Conservation (phyloP, 352 stramenopile genomes). For the Phytophthora brassicae region DNA sequence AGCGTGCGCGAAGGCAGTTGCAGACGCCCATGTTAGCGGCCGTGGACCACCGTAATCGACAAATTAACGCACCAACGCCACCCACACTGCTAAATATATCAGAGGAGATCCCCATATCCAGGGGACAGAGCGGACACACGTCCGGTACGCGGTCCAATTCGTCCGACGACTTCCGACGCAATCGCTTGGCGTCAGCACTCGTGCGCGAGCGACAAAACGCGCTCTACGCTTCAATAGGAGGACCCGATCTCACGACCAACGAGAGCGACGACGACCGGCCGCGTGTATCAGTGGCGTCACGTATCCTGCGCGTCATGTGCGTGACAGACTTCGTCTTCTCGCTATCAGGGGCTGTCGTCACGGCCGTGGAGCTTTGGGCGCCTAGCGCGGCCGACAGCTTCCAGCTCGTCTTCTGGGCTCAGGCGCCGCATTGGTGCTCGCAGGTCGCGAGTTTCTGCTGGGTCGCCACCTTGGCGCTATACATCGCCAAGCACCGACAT, state of each 20-base stretch:
- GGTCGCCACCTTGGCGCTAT: slow-evolving; percentile 71
- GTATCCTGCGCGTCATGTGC: slow-evolving; percentile 70
- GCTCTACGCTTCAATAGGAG: slow-evolving; percentile 26
- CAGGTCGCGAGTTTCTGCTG: slow-evolving; percentile 82
- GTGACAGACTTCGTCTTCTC: slow-evolving; percentile 76
- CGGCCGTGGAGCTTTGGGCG: slow-evolving; percentile 52
- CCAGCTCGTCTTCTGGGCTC: slow-evolving; percentile 70
- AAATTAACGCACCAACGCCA: slow-evolving; percentile 16
- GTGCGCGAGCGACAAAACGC: slow-evolving; percentile 31
- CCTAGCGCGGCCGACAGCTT: slow-evolving; percentile 33
- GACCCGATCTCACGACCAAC: slow-evolving; percentile 29
- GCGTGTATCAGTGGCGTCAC: slow-evolving; percentile 55
- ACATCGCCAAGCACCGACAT: slow-evolving; percentile 68
- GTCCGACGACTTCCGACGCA: slow-evolving; percentile 36
- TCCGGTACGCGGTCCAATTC: slow-evolving; percentile 32
- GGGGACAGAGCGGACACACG: slow-evolving; percentile 20
- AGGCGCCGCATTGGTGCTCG: slow-evolving; percentile 72
- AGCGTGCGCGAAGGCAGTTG: slow-evolving; percentile 25
- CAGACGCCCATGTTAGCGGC: slow-evolving; percentile 42
- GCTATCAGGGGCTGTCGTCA: slow-evolving; percentile 57
- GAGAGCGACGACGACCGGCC: slow-evolving; percentile 35
- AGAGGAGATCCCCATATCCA: slow-evolving; percentile 2
- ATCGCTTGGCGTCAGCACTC: slow-evolving; percentile 25
- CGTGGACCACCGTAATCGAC: slow-evolving; percentile 9
- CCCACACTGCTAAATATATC: slow-evolving; percentile 19